Base-by-base conservation (phyloP, 2,329 filamentous ascomycete species). In the Dichotomopilus funicola region DNA sequence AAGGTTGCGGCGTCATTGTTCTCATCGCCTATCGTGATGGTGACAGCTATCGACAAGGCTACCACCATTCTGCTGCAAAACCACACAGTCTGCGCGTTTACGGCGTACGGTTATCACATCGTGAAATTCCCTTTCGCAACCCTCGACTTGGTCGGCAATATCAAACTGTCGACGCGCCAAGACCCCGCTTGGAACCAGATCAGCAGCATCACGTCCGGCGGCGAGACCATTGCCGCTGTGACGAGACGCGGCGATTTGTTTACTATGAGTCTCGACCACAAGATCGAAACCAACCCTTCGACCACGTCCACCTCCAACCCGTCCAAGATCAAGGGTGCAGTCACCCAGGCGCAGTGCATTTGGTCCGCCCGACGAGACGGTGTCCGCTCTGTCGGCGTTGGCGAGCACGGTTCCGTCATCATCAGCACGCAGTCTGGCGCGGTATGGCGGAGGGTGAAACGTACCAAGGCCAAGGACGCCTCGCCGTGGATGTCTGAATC, bases 71-170 rank as follows among this genome's bases (percentile, higher is more conserved):
- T 99, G 34, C 79, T 99, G 3, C 87, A 91, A 49, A 95, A 91
- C 63, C 85, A 88, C 62, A 90, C 91, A 19, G 90, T 97, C 8
- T 95, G 88, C 78, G 86, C 99, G 0, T 96, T 99, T 64, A 92
- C 91, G 0, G 95, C 95, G 62, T 97, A 95, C 65, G 92, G 92
- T 4, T 97, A 96, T 68, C 90, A 91, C n/a, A 89, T 90, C 61
- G 78, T 97, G 53, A 85, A 83, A 46, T 96, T 97, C 60, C 88
- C 90, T 0, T 75, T 89, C 37, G 74, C 76, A 1, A 88, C 91
- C 61, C 80, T 82, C 5, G 86, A 89, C 61, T 80, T 80, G 19
- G 90, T 92, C 31, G 79, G 81, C 56, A 78, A 81, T 54, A 83
- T 82, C 51, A 85, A 85, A 57, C 73, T 86, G 67, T 78, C 85